A percentile compares a stretch with the other conserved stretches of the same genome.
Conservation (phyloP, 805 yeast species). For the Metschnikowia kunwiensis region DNA sequence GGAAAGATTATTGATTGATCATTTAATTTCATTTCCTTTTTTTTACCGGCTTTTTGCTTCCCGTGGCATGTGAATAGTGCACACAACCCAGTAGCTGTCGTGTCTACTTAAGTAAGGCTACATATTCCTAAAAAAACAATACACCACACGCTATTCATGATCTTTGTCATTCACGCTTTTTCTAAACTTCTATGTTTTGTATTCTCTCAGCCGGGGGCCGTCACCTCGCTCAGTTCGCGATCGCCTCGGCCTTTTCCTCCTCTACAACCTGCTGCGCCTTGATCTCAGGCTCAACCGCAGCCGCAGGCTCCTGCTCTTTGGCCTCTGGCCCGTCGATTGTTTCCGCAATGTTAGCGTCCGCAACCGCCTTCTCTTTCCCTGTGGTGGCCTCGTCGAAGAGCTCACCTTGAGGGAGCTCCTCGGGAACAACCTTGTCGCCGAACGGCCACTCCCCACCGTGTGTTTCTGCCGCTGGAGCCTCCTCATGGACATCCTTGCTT, state of each 20-base stretch:
- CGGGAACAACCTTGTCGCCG: conserved; percentile 9
- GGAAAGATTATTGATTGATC: too few species aligned
- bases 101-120: too few species aligned
- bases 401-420: conserved; percentile 16
- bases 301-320: background rate
- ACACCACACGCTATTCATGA: too few species aligned
- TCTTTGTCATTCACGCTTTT: too few species aligned
- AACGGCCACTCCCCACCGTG: conserved; percentile 15
- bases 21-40: too few species aligned
- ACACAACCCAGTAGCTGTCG: too few species aligned
- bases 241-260: conserved; percentile 2
- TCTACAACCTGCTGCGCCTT: conserved; percentile 6
- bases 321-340: conserved; percentile 2
- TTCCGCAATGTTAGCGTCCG: conserved; percentile 1
- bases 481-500: conserved; percentile 8
- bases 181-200: too few species aligned
- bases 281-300: conserved; percentile 1
- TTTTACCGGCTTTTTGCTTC: too few species aligned
- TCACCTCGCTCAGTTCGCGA: background rate
- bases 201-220: background rate
- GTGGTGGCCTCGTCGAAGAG: conserved; percentile 15
- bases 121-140: too few species aligned
- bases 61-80: too few species aligned
- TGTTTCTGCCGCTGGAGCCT: conserved; percentile 18
- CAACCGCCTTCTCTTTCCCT: conserved; percentile 2